Evolutionary conservation across 345 rosid genomes (phyloP), one percentile per base, ranked within the genome.

Genomic region (Dovyalis caffra): DNA sequence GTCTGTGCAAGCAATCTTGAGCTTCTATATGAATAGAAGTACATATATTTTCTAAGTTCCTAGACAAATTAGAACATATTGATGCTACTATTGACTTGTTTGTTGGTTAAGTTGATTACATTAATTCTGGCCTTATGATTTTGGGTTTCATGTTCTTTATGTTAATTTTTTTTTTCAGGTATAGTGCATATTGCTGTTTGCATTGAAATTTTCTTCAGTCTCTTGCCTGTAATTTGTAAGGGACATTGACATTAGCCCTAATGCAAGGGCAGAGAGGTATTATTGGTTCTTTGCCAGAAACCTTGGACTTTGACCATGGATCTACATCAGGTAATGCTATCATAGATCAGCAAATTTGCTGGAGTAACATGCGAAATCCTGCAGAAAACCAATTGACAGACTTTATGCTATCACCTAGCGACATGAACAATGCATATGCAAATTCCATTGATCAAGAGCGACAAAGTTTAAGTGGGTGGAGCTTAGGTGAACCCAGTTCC

Each of bases 201-300:
- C 51, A 34, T 76, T 86, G 82, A 34, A 72, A 71, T 43, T 78
- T 76, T 80, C 51, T 72, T 66, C 82, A 74, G 33, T 6, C 49
- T 37, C 64, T 37, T 74, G 28, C 28, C 23, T 32, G 43, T 73
- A 58, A 68, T 64, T 80, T 61, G 15, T 56, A 15, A 51, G 79
- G 68, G 70, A 63, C 61, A 49, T 73, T 62, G n/a, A 32, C 63
- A 69, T 35, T 66, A 77, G 72, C 86, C 85, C 87, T 77, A 81
- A 94, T 94, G 98, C 97, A 91, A 84, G 90, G 97, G 85, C 91
- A 90, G 74, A 90, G 91, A 82, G 90, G 91, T 72, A 81, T 87
- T 3, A 73, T 92, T 38, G 91, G 92, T 81, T 90, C 94, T 74
- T 82, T 92, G 77, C 87, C 97, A 69, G 97, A 87, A 77, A 72